phyloP scores from a whole-genome alignment of 805 yeast genomes.

The Candida taoyuanica region DNA sequence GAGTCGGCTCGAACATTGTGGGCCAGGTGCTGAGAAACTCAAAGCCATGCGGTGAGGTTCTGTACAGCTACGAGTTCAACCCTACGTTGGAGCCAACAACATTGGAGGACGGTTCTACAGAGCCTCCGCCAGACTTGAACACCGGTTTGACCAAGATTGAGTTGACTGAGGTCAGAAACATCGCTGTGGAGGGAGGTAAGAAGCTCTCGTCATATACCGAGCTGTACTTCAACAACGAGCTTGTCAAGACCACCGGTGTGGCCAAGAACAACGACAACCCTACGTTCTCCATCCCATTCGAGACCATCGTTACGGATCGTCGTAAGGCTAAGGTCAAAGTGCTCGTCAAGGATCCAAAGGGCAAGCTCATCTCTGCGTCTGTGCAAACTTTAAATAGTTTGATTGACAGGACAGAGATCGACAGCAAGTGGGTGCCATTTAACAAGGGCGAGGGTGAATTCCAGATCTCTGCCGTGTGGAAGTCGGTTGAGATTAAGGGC shows the following conservation, averaged over 20 bases:
- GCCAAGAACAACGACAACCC: conserved; percentile 63
- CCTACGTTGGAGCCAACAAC: conserved; percentile 61
- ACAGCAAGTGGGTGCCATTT: conserved; percentile 72
- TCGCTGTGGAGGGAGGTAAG: conserved; percentile 33
- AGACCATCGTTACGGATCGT: conserved; percentile 68
- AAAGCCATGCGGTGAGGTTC: conserved; percentile 72
- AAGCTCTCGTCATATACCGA: conserved; percentile 67
- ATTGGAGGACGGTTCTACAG: conserved; percentile 73
- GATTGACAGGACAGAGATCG: conserved; percentile 69
- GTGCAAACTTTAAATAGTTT: conserved; percentile 57
- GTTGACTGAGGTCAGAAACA: conserved; percentile 54
- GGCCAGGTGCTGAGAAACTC: conserved; percentile 73
- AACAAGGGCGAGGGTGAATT: conserved; percentile 68
- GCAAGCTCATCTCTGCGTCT: conserved; percentile 54
- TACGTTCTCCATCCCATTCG: conserved; percentile 56
- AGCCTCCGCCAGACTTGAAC: conserved; percentile 87
- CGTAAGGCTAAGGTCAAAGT: conserved; percentile 65
- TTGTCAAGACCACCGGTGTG: conserved; percentile 51
- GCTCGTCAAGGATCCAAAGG: conserved; percentile 57
- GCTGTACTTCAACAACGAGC: conserved; percentile 58
- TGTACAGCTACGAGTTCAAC: conserved; percentile 66
- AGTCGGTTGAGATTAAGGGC: conserved; percentile 70
- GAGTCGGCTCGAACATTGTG: conserved; percentile 42
- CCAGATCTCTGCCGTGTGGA: conserved; percentile 71
- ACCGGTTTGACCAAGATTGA: conserved; percentile 84